A percentile compares a stretch with the other conserved stretches of the same genome.
Evolutionary conservation across 2,329 filamentous ascomycete genomes (phyloP).

Genomic region (Fonsecaea multimorphosa): DNA sequence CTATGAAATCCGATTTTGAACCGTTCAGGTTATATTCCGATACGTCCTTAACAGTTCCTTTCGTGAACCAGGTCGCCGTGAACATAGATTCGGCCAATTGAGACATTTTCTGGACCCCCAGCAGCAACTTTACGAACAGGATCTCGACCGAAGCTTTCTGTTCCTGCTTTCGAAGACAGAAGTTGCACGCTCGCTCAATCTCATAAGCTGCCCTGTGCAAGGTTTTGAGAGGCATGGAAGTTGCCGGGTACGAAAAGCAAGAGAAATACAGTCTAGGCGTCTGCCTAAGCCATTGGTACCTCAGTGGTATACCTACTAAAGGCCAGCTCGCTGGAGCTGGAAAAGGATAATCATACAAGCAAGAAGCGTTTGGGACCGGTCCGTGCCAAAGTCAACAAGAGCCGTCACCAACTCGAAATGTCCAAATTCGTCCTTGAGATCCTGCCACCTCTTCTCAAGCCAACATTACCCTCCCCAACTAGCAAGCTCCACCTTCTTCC

Average conservation of each 20-base stretch:
- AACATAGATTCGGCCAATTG: background rate
- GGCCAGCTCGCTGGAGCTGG: slow-evolving; percentile 30
- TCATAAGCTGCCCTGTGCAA: background rate
- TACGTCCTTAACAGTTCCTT: background rate
- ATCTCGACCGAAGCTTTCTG: background rate
- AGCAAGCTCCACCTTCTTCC: slow-evolving; percentile 52
- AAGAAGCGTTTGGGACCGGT: slow-evolving; percentile 13
- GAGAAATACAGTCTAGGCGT: background rate
- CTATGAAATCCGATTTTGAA: slow-evolving; percentile 84
- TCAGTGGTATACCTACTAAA: slow-evolving; percentile 1
- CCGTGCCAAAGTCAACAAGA: slow-evolving; percentile 1
- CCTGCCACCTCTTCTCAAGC: slow-evolving; percentile 42
- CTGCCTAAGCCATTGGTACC: background rate
- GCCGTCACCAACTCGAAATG: slow-evolving; percentile 33
- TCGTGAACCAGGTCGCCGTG: background rate
- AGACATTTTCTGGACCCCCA: background rate
- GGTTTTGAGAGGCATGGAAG: background rate
- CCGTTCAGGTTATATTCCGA: background rate
- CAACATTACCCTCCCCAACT: slow-evolving; percentile 52
- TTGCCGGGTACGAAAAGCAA: background rate
- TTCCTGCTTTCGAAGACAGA: background rate
- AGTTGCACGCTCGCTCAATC: background rate
- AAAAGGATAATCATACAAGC: slow-evolving; percentile 23
- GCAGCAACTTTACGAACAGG: background rate
- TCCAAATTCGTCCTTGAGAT: slow-evolving; percentile 34